Percentiles rank a stretch among this genome's conserved stretches.
Evolutionary conservation across 306 rosid genomes (phyloP).

Genomic region (Sindora glabra): DNA sequence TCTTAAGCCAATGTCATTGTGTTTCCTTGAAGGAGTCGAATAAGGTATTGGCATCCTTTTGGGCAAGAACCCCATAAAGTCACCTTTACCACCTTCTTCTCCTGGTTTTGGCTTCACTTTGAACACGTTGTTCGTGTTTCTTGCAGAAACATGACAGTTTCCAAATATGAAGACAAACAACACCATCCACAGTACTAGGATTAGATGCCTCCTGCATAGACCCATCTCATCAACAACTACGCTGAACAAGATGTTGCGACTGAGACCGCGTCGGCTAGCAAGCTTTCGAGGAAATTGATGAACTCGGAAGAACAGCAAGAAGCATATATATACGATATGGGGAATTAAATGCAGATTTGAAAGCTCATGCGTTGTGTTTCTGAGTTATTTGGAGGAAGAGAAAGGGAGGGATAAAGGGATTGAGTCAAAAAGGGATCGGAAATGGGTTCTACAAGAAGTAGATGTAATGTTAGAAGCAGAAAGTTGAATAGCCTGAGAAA

Average conservation of each 20-base stretch:
- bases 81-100: slow-evolving; percentile 60
- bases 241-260: too few relatives aligned
- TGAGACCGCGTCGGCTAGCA: too few relatives aligned
- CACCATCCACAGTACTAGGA: slow-evolving; percentile 30
- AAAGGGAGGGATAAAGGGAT: background rate
- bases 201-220: slow-evolving; percentile 29
- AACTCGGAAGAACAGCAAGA: slow-evolving; percentile 15
- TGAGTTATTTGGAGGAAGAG: slow-evolving; percentile 6
- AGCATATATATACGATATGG: too few relatives aligned
- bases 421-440: slow-evolving; percentile 32
- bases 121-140: slow-evolving; percentile 41
- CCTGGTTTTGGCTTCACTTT: slow-evolving; percentile 43
- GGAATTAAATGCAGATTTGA: slow-evolving; percentile 17
- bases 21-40: slow-evolving; percentile 60
- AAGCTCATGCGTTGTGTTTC: background rate
- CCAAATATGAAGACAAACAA: slow-evolving; percentile 35
- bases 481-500: slow-evolving; percentile 46
- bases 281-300: slow-evolving; percentile 14
- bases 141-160: slow-evolving; percentile 41
- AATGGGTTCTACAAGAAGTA: slow-evolving; percentile 46
- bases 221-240: slow-evolving; percentile 22
- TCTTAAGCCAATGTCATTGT: slow-evolving; percentile 48
- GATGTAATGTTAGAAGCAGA: slow-evolving; percentile 47
- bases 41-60: slow-evolving; percentile 48
- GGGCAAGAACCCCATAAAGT: slow-evolving; percentile 57